Base-by-base conservation (phyloP, 2,329 filamentous ascomycete species). In the Madurella fahalii region DNA sequence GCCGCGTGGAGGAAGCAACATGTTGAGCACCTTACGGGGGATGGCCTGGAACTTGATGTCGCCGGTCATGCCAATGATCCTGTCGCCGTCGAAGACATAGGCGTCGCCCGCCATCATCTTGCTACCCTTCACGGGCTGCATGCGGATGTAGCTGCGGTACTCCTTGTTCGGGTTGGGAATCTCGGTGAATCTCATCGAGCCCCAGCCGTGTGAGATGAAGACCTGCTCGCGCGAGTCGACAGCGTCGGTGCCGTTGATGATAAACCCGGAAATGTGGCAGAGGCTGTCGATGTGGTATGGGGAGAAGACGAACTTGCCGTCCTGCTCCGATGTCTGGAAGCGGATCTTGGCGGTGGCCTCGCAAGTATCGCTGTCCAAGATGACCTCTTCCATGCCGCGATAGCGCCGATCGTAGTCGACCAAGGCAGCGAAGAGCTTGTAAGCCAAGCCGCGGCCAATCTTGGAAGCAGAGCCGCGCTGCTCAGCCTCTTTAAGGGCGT, bases 401-500 rank as follows among this genome's bases (percentile, higher is more conserved):
- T 81, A 85, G 39, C 73, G 72, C 9, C 65, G 67, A 15, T 75
- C 71, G 58, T 84, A 85, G 62, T 83, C 79, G 5, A 84, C 82
- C 0, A 84, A 69, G 41, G 78, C 76, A 11, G 69, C 63, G 62
- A 83, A 82, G 1, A 83, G 78, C 72, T 91, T 92, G 78, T 94
- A 94, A 13, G 86, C 85, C 73, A 91, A 82, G 34, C 86, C 86
- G 25, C 86, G 83, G 47, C 86, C 81, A 58, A 91, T 81, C 71
- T 88, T 87, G 67, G 87, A 86, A 30, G 86, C 86, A 53, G 81
- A 79, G 40, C 87, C 87, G 34, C 75, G 77, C 63, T 81, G 73
- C 52, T 87, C 85, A 56, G 83, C 85, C 58, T 81, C 72, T 61
- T 78, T 73, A 2, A 86, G 77, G 25, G 75, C 71, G 17, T 84